phyloP scores from a whole-genome alignment of 2,329 filamentous ascomycete genomes.

The Fusarium euwallaceae region DNA sequence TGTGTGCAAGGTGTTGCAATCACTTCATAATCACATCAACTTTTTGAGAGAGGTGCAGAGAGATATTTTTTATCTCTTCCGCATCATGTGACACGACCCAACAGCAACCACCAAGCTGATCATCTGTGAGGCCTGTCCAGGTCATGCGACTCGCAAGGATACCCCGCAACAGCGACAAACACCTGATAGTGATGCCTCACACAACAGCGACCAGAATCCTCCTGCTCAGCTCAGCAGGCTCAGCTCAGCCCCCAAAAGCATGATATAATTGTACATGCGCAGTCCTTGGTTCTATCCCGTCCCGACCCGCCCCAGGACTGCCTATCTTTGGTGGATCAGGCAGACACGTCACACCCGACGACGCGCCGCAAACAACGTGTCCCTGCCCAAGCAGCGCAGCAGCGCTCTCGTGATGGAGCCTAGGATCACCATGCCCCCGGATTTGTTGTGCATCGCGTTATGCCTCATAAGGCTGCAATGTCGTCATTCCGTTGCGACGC shows the following conservation, averaged over 20 bases:
- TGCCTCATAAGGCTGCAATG: slow-evolving; percentile 34
- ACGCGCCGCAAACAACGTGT: slow-evolving; percentile 10
- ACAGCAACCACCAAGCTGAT: slow-evolving; percentile 19
- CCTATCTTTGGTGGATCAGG: slow-evolving; percentile 39
- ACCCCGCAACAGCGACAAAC: slow-evolving; percentile 11
- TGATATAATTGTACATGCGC: slow-evolving; percentile 31
- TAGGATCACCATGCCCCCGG: slow-evolving; percentile 31
- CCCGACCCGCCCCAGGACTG: slow-evolving; percentile 23
- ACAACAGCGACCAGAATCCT: neutral
- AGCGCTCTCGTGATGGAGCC: slow-evolving; percentile 23
- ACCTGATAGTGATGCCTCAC: neutral
- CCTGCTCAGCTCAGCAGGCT: neutral
- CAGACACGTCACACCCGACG: slow-evolving; percentile 43
- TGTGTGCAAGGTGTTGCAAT: neutral
- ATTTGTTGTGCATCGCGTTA: slow-evolving; percentile 23
- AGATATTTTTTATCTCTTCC: neutral
- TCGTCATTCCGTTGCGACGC: slow-evolving; percentile 37
- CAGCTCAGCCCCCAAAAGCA: neutral
- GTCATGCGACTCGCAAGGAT: slow-evolving; percentile 21
- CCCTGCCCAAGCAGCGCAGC: slow-evolving; percentile 11
- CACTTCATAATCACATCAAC: neutral
- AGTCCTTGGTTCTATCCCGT: slow-evolving; percentile 14
- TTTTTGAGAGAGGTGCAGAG: neutral
- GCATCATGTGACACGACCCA: slow-evolving; percentile 30
- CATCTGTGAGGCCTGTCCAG: neutral